These are phyloP conservation scores for Hanseniaspora pseudoguilliermondii DNA, from an alignment of 805 yeast species.

Conservation along the genomic window DNA sequence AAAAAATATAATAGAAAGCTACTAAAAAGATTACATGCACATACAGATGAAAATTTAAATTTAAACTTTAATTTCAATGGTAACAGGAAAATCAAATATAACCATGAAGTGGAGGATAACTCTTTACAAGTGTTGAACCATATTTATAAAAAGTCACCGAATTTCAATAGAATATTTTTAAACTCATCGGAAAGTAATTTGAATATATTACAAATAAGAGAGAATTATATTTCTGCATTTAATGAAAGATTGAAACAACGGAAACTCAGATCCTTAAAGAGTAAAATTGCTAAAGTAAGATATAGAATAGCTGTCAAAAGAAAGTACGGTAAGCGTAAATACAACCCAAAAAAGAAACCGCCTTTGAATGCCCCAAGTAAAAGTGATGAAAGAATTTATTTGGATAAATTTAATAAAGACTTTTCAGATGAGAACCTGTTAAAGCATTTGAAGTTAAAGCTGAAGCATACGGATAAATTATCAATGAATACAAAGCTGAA, in stretches of 20 bases:
- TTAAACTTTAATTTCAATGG: slow-evolving; percentile 9
- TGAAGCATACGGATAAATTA: neutral
- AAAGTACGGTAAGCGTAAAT: slow-evolving; percentile 8
- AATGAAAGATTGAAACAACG: neutral
- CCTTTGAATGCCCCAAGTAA: neutral
- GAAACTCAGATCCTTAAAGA: slow-evolving; percentile 4
- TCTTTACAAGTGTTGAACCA: slow-evolving; percentile 4
- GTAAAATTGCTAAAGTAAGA: slow-evolving; percentile 5
- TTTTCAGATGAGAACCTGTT: neutral
- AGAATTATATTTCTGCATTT: neutral
- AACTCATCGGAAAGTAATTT: slow-evolving; percentile 20
- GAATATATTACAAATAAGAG: slow-evolving; percentile 6
- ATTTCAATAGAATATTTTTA: slow-evolving; percentile 23
- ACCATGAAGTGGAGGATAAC: slow-evolving; percentile 1
- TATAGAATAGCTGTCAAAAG: slow-evolving; percentile 1
- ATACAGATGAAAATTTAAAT: slow-evolving; percentile 7
- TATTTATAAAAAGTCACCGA: slow-evolving; percentile 25
- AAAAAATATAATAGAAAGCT: slow-evolving; percentile 3
- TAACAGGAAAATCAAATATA: slow-evolving; percentile 1
- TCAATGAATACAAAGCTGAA: neutral
- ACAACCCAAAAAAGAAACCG: neutral
- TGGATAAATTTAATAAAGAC: slow-evolving; percentile 1
- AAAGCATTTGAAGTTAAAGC: slow-evolving; percentile 1
- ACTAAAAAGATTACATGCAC: neutral
- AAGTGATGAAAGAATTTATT: neutral